These are phyloP conservation scores for Fraxinus platypoda DNA, from an alignment of 305 asterid genomes.

Conservation along the genomic window DNA sequence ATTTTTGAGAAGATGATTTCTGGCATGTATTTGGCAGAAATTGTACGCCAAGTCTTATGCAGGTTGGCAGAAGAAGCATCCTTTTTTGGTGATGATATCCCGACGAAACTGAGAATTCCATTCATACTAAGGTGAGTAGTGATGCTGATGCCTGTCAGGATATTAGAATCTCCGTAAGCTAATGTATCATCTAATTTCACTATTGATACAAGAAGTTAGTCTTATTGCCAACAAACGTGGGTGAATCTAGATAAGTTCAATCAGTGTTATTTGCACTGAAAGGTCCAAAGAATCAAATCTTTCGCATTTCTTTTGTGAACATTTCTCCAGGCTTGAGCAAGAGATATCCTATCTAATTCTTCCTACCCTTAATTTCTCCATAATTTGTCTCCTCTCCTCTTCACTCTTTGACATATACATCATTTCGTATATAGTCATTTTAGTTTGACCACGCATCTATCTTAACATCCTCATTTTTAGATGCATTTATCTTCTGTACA, in stretches of 20 bases:
- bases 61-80: constrained; percentile 80
- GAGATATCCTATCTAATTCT: neutral
- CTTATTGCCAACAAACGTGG: neutral
- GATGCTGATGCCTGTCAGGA: neutral
- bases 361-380: neutral
- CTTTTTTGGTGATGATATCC: constrained; percentile 67
- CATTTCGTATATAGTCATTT: neutral
- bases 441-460: neutral
- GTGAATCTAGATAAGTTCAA: neutral
- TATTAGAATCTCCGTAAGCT: neutral
- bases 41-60: constrained; percentile 69
- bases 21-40: constrained; percentile 92
- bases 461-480: neutral
- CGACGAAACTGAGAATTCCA: constrained; percentile 63
- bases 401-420: neutral
- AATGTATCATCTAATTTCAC: neutral
- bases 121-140: constrained; percentile 62
- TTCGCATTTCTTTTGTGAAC: neutral
- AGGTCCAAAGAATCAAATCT: neutral
- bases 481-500: neutral
- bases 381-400: neutral
- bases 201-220: neutral
- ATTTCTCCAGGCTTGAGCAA: neutral
- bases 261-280: neutral
- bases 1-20: constrained; percentile 78